Evolutionary conservation across 1,284 basidiomycete genomes (phyloP).

Genomic region (Austropuccinia psidii): DNA sequence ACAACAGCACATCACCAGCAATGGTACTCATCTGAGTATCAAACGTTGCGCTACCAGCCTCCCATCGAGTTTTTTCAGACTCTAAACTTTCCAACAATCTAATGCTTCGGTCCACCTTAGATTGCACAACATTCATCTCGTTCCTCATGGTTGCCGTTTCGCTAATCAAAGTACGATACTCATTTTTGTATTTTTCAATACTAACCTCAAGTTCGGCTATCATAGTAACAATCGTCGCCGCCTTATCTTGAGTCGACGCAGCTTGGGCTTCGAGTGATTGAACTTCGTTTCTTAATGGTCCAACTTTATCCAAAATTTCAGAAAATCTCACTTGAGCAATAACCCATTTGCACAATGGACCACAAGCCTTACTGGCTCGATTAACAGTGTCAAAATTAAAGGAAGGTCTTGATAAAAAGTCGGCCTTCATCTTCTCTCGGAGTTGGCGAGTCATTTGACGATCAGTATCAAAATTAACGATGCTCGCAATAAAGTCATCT

Average conservation of each 20-base stretch:
- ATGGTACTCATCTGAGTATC: slow-evolving; percentile 99
- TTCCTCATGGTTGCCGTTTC: slow-evolving; percentile 94
- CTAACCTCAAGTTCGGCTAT: slow-evolving; percentile 86
- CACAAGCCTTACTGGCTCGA: slow-evolving; percentile 92
- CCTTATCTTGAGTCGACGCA: slow-evolving; percentile 85
- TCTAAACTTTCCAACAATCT: slow-evolving; percentile 88
- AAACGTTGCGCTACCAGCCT: slow-evolving; percentile 87
- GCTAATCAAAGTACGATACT: slow-evolving; percentile 93
- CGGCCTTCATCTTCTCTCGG: slow-evolving; percentile 85
- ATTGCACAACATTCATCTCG: slow-evolving; percentile 96
- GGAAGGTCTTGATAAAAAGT: slow-evolving; percentile 80
- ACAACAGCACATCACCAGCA: slow-evolving; percentile 90
- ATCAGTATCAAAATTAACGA: slow-evolving; percentile 93
- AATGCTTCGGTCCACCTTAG: slow-evolving; percentile 95
- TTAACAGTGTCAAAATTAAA: slow-evolving; percentile 96
- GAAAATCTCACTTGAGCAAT: slow-evolving; percentile 96
- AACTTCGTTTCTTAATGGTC: slow-evolving; percentile 91
- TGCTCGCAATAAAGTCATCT: slow-evolving; percentile 94
- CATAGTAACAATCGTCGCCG: slow-evolving; percentile 78
- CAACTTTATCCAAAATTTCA: slow-evolving; percentile 94
- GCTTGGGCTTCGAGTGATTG: slow-evolving; percentile 85
- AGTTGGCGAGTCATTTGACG: slow-evolving; percentile 79
- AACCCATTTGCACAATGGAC: slow-evolving; percentile 96
- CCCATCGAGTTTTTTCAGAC: slow-evolving; percentile 91
- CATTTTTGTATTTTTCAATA: slow-evolving; percentile 90